These are phyloP conservation scores for Mortierella antarctica DNA, from an alignment of 192 early-diverging fungal genomes.

Conservation along the genomic window DNA sequence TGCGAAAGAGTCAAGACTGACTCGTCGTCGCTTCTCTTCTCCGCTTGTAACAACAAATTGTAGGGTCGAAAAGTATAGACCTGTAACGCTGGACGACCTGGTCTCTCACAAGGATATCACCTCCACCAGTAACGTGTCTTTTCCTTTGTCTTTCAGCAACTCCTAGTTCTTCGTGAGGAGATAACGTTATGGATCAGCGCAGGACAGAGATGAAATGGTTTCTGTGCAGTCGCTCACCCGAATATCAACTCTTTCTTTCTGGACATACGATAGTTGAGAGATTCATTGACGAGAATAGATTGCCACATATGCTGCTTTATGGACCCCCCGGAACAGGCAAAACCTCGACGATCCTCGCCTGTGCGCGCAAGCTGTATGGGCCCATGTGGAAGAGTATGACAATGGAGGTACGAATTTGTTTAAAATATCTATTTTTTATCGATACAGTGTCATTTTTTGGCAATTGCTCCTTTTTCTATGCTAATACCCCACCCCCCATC, in stretches of 20 bases:
- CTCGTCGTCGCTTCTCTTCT: not conserved
- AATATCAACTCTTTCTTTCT: not conserved
- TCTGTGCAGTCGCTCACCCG: not conserved
- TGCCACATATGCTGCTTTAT: slow-evolving; percentile 98
- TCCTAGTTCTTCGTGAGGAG: not conserved
- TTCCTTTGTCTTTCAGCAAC: too few relatives aligned
- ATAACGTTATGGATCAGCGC: not conserved
- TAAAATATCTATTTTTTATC: not conserved
- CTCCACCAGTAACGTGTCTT: slow-evolving; percentile 70
- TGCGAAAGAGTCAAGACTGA: not conserved
- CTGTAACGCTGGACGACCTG: slow-evolving; percentile 86
- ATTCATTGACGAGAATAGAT: slow-evolving; percentile 91
- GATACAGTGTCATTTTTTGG: not conserved
- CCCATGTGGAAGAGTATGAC: slow-evolving; percentile 87
- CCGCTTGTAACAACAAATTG: not conserved
- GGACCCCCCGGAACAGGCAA: slow-evolving; percentile 98
- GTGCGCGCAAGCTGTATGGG: slow-evolving; percentile 90
- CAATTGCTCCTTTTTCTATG: not conserved
- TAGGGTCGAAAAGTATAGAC: slow-evolving; percentile 99
- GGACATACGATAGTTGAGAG: slow-evolving; percentile 66
- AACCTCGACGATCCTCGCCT: slow-evolving; percentile 96
- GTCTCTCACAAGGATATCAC: slow-evolving; percentile 96
- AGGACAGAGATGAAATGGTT: not conserved
- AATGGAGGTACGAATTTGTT: slow-evolving; percentile 75
- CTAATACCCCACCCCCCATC: not conserved